Conservation (phyloP, 495 filamentous ascomycete species). For the Saxophila tyrrhenica region DNA sequence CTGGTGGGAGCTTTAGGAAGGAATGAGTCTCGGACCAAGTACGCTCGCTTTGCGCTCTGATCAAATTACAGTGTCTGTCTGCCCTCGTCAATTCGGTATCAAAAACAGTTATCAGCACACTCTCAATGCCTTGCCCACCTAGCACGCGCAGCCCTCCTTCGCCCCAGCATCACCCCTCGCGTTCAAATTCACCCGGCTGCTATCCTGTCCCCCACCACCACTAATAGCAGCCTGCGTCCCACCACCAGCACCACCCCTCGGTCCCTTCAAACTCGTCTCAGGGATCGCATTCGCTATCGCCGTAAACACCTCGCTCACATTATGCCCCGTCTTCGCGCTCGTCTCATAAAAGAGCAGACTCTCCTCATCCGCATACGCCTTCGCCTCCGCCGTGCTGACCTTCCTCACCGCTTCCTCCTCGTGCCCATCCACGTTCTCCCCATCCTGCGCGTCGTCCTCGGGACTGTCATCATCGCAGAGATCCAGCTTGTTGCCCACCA, state of each 20-base stretch:
- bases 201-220: conserved; percentile 38
- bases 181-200: conserved; percentile 60
- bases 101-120: background rate
- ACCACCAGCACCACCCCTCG: conserved; percentile 48
- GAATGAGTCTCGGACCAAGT: background rate
- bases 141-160: conserved; percentile 94
- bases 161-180: conserved; percentile 44
- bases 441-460: conserved; percentile 27
- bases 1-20: background rate
- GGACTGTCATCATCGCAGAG: conserved; percentile 45
- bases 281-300: conserved; percentile 97
- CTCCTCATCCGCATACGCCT: conserved; percentile 88
- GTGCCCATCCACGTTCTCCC: conserved; percentile 41
- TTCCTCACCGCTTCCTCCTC: conserved; percentile 64
- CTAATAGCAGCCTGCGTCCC: conserved; percentile 32
- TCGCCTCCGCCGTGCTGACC: conserved; percentile 78
- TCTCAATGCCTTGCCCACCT: background rate
- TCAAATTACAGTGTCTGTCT: background rate
- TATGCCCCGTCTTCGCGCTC: conserved; percentile 87
- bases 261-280: conserved; percentile 85
- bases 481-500: conserved; percentile 97
- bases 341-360: conserved; percentile 92
- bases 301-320: conserved; percentile 91
- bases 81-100: background rate
- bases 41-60: background rate